A percentile compares a stretch with the other conserved stretches of the same genome.
Conservation (phyloP, 345 rosid genomes). For the Microthlaspi erraticum region DNA sequence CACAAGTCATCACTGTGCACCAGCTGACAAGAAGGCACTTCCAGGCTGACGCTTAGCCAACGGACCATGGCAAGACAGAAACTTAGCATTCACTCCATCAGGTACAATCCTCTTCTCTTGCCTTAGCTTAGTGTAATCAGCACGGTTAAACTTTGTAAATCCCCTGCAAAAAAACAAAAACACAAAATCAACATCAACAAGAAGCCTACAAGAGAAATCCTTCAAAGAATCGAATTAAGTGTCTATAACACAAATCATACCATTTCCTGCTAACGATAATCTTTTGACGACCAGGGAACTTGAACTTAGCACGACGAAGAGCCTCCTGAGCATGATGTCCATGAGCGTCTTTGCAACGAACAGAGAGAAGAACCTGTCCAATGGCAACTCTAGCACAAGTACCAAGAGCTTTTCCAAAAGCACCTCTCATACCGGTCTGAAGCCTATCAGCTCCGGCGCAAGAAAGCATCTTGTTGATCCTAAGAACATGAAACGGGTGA, state of each 20-base stretch:
- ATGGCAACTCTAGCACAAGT: constrained; percentile 58
- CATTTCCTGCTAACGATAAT: constrained; percentile 65
- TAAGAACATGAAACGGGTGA: constrained; percentile 61
- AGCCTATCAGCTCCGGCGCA: constrained; percentile 73
- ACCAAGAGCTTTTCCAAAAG: constrained; percentile 63
- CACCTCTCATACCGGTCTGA: constrained; percentile 66
- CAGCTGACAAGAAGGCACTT: constrained; percentile 46
- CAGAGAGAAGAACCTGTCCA: constrained; percentile 61
- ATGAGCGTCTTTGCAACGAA: constrained; percentile 56
- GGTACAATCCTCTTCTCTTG: constrained; percentile 52
- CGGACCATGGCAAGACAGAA: constrained; percentile 47
- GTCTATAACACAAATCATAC: constrained; percentile 32
- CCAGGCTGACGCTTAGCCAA: constrained; percentile 47
- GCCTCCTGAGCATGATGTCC: constrained; percentile 62
- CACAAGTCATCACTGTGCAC: constrained; percentile 26
- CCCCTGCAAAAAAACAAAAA: constrained; percentile 47
- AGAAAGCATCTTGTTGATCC: constrained; percentile 72
- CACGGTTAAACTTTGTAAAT: constrained; percentile 56
- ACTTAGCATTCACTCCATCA: constrained; percentile 61
- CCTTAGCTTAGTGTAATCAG: constrained; percentile 56
- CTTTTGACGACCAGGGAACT: constrained; percentile 70
- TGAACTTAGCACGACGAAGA: constrained; percentile 61
- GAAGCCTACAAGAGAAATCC: not conserved
- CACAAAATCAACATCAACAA: constrained; percentile 35
- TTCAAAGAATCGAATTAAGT: not conserved